phyloP scores from a whole-genome alignment of 495 filamentous ascomycete genomes.

The Aspergillus nanangensis region DNA sequence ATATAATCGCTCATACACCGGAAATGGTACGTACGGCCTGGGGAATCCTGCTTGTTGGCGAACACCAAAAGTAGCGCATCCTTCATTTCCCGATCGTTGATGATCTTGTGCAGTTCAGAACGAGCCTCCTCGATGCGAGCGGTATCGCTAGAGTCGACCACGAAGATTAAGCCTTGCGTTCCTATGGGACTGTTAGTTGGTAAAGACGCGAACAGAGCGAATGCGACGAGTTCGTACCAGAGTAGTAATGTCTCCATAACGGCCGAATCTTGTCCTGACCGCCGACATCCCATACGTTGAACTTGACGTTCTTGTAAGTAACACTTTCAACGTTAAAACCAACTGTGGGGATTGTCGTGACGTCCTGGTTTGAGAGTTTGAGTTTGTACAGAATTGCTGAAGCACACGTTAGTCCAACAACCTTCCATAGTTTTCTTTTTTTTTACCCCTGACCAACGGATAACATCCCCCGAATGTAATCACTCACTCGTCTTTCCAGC shows the following conservation, averaged over 20 bases:
- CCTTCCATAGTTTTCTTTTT: no score
- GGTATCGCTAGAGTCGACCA: slow-evolving; percentile 88
- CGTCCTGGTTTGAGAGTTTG: slow-evolving; percentile 88
- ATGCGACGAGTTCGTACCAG: slow-evolving; percentile 51
- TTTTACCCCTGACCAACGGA: neutral
- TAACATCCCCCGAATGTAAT: neutral
- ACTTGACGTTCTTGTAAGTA: slow-evolving; percentile 98
- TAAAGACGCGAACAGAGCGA: slow-evolving; percentile 1
- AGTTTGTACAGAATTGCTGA: slow-evolving; percentile 97
- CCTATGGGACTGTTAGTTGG: slow-evolving; percentile 42
- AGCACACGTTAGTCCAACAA: slow-evolving; percentile 2
- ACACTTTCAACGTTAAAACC: slow-evolving; percentile 99
- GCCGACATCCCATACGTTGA: slow-evolving; percentile 99
- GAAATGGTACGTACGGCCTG: slow-evolving; percentile 58
- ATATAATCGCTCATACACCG: no score
- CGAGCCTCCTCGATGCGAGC: slow-evolving; percentile 84
- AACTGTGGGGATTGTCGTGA: slow-evolving; percentile 98
- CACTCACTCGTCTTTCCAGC: slow-evolving; percentile 90
- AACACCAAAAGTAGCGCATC: slow-evolving; percentile 91
- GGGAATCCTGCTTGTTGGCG: slow-evolving; percentile 96
- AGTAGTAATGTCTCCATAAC: slow-evolving; percentile 98
- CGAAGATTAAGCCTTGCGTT: slow-evolving; percentile 96
- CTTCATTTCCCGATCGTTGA: slow-evolving; percentile 97
- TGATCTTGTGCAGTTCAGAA: slow-evolving; percentile 88
- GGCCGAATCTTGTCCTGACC: slow-evolving; percentile 99